Evolutionary conservation across 2,329 filamentous ascomycete genomes (phyloP), one percentile per base, ranked within the genome.

Genomic region (Polytolypa hystricis): DNA sequence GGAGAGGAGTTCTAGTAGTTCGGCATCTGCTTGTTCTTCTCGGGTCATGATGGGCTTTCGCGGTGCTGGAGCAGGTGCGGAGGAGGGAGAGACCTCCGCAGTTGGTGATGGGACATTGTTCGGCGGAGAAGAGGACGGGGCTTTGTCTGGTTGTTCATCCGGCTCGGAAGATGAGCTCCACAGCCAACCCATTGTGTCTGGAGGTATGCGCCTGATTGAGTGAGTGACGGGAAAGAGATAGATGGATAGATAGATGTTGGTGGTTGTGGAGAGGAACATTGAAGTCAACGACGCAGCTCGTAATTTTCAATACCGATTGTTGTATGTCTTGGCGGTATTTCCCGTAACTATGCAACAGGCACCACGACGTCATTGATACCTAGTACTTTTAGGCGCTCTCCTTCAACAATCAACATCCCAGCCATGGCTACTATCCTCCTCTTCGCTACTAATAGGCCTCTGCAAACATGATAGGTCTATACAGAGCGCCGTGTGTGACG

Each of bases 1-100:
- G 43, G 65, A 64, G 38, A 75, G 59, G 35, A 77, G 61, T 40
- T 65, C 58, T 42, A 67, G 62, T 47, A 76, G 64, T 48, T 77
- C 73, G 34, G 64, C 59, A 43, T 75, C 68, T 45, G 69, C 66
- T 52, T 66, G 57, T 48, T 71, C 63, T 44, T 65, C 57, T 47
- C 64, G 57, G 41, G 60, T 54, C 47, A 58, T 47, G n/a, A n/a
- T n/a, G 38, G 46, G 42, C 31, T 53, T 52, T 21, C 41, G 46
- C 39, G 44, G 47, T 8, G 28, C 18, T 38, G 44, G 49, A 42
- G 38, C 33, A 42, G 47, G 43, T 28, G 45, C 42, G 26, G 46
- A 27, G 40, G 36, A 31, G 17, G 42, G 8, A 35, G 49, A 43
- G 16, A 47, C 35, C 21, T 39, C 20, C 29, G 30, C 38, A 17